Evolutionary conservation across 495 filamentous ascomycete species (phyloP).

Genomic region (Oidiodendron maius): DNA sequence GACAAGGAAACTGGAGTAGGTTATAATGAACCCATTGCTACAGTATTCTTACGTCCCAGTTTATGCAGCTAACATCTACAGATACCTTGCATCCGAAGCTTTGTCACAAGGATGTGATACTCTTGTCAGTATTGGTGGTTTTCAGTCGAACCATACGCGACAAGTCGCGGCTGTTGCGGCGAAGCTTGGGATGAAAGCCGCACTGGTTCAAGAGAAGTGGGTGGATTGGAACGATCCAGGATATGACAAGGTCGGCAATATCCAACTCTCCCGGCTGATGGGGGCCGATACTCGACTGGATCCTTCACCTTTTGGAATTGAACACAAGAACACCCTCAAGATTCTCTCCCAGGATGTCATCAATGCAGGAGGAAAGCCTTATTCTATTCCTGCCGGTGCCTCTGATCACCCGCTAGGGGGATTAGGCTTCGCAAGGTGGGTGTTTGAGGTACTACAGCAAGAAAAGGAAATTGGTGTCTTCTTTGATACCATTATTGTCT

Average conservation of each 20-base stretch:
- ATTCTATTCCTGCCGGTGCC: constrained; percentile 60
- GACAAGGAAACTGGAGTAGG: constrained; percentile 58
- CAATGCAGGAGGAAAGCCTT: constrained; percentile 44
- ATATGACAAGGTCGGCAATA: constrained; percentile 54
- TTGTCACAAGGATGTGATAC: constrained; percentile 45
- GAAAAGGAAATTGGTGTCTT: constrained; percentile 49
- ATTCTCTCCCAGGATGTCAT: constrained; percentile 39
- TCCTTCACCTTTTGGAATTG: constrained; percentile 48
- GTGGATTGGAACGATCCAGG: constrained; percentile 45
- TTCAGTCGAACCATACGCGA: constrained; percentile 63
- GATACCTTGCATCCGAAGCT: constrained; percentile 51
- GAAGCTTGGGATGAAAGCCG: constrained; percentile 38
- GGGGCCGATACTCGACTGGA: constrained; percentile 49
- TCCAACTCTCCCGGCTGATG: constrained; percentile 58
- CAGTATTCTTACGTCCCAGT: background rate
- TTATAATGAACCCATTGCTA: background rate
- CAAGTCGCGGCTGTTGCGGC: constrained; percentile 54
- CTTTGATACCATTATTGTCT: constrained; percentile 57
- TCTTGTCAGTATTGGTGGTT: constrained; percentile 56
- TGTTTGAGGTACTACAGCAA: constrained; percentile 53
- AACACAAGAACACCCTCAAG: constrained; percentile 48
- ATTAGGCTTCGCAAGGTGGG: constrained; percentile 59
- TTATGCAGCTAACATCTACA: constrained; percentile 8
- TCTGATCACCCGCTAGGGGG: constrained; percentile 62
- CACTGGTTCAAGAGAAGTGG: constrained; percentile 54